phyloP scores from a whole-genome alignment of 257 asterid genomes.

The Perilla frutescens region DNA sequence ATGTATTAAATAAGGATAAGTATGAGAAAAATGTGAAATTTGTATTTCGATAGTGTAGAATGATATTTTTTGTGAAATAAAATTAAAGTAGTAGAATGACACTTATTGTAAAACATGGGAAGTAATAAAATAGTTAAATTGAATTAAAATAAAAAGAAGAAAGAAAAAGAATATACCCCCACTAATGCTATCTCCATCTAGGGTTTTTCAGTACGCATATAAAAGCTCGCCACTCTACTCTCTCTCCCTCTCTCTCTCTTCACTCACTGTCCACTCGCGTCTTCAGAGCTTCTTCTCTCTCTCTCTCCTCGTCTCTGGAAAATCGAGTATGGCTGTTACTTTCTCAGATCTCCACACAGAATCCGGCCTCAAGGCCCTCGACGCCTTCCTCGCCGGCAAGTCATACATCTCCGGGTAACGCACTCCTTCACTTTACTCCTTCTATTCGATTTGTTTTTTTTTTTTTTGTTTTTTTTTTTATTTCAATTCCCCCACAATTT shows the following conservation, averaged over 20 bases:
- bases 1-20: too few species aligned
- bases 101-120: too few species aligned
- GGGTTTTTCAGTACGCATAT: conserved; percentile 53
- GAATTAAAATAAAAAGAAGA: not conserved
- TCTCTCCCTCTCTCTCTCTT: rapidly evolving
- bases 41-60: too few species aligned
- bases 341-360: conserved; percentile 84
- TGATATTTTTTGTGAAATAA: too few species aligned
- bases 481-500: not conserved
- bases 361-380: conserved; percentile 77
- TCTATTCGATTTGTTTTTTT: not conserved
- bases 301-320: conserved; percentile 18
- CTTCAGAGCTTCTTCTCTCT: conserved; percentile 14
- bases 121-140: too few species aligned
- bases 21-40: too few species aligned
- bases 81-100: too few species aligned
- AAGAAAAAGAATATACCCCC: conserved; percentile 24
- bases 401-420: conserved; percentile 71
- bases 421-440: not conserved
- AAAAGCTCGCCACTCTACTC: conserved; percentile 35
- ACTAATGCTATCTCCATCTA: conserved; percentile 25
- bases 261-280: conserved; percentile 21
- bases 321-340: conserved; percentile 65
- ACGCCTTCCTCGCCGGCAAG: conserved; percentile 73
- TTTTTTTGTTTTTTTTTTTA: too few species aligned